Percentiles rank a stretch among this genome's conserved stretches.
Evolutionary conservation across 805 yeast species (phyloP).

Genomic region (Candida pini): DNA sequence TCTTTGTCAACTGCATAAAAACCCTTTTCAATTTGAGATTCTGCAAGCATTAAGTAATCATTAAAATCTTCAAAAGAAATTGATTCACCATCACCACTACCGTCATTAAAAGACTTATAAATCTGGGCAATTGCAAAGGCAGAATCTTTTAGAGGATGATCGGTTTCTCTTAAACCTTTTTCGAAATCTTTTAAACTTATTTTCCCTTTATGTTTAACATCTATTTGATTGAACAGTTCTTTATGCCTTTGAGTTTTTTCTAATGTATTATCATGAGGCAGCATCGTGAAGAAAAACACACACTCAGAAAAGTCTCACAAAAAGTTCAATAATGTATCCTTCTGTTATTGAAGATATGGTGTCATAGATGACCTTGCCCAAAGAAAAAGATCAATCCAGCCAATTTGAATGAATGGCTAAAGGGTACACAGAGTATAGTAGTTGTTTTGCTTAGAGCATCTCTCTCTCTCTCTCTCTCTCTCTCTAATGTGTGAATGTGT

Average conservation of each 20-base stretch:
- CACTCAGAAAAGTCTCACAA: too few relatives aligned
- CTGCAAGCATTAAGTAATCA: slow-evolving; percentile 59
- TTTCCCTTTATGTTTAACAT: slow-evolving; percentile 39
- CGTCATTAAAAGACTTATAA: slow-evolving; percentile 52
- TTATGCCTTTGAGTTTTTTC: slow-evolving; percentile 30
- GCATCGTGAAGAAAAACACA: too few relatives aligned
- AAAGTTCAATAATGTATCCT: too few relatives aligned
- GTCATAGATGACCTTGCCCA: too few relatives aligned
- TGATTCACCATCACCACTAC: slow-evolving; percentile 3
- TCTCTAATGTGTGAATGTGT: too few relatives aligned
- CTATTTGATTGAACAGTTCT: slow-evolving; percentile 39
- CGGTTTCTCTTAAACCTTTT: slow-evolving; percentile 37
- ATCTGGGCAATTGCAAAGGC: slow-evolving; percentile 52
- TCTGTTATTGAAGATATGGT: too few relatives aligned
- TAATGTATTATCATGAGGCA: too few relatives aligned
- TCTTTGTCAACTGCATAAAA: slow-evolving; percentile 65
- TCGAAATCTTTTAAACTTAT: slow-evolving; percentile 44
- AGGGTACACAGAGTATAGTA: too few relatives aligned
- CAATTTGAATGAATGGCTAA: too few relatives aligned
- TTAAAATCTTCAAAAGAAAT: slow-evolving; percentile 66
- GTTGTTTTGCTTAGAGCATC: too few relatives aligned
- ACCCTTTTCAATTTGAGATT: slow-evolving; percentile 62
- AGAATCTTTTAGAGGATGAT: slow-evolving; percentile 63
- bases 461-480: too few relatives aligned
- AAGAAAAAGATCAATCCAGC: too few relatives aligned